phyloP scores from a whole-genome alignment of 331 rosid species.

The Erythrophleum ivorense region DNA sequence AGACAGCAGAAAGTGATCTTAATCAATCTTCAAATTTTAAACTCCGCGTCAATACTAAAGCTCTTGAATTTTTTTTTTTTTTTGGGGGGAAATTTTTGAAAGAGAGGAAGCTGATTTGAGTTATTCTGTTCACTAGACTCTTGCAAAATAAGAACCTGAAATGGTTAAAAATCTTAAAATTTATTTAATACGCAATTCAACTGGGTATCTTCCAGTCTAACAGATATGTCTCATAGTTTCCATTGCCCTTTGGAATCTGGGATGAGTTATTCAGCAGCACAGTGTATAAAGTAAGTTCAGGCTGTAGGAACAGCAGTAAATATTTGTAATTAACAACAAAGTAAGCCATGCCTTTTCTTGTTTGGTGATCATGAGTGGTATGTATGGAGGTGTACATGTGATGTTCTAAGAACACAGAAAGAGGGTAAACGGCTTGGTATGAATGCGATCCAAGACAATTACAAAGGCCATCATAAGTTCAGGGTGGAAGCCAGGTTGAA shows the following conservation, averaged over 20 bases:
- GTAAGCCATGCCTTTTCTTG: not conserved
- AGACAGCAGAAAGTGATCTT: too few species aligned
- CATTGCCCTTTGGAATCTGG: too few species aligned
- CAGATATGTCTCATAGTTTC: not conserved
- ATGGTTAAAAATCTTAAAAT: not conserved
- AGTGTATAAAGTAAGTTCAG: not conserved
- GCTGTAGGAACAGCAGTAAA: not conserved
- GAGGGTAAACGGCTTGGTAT: conserved; percentile 48
- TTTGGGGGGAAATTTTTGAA: too few species aligned
- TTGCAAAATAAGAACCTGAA: not conserved
- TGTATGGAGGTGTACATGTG: not conserved
- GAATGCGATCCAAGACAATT: conserved; percentile 55
- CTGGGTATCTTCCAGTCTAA: not conserved
- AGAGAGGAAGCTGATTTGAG: too few species aligned
- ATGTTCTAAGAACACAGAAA: conserved; percentile 48
- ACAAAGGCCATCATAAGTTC: conserved; percentile 58
- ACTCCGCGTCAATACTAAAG: too few species aligned
- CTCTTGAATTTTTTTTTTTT: too few species aligned
- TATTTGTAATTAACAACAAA: not conserved
- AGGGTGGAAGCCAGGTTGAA: conserved; percentile 48
- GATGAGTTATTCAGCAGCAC: not conserved
- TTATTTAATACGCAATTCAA: not conserved
- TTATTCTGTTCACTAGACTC: not conserved
- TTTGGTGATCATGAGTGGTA: not conserved
- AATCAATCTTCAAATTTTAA: too few species aligned